Conservation (phyloP, 768 basidiomycete genomes). For the Podaxis sp. region DNA sequence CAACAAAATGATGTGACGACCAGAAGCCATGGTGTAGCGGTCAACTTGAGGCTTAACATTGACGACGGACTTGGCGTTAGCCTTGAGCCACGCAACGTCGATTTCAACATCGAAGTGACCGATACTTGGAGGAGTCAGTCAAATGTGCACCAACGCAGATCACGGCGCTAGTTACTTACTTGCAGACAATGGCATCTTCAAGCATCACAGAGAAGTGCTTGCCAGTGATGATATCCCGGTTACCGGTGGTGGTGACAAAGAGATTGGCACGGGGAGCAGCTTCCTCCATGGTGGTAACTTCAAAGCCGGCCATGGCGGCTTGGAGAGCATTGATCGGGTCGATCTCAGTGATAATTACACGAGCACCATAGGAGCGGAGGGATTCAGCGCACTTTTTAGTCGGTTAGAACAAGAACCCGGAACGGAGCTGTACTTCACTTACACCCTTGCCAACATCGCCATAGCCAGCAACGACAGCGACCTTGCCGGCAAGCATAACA, state of each 20-base stretch:
- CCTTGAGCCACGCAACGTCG: conserved; percentile 98
- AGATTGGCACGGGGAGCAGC: conserved; percentile 86
- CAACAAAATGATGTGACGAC: conserved; percentile 95
- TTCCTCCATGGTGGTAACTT: conserved; percentile 98
- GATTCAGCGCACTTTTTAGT: conserved; percentile 88
- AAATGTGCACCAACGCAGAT: not conserved
- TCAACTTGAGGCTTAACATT: conserved; percentile 99
- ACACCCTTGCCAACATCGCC: conserved; percentile 99
- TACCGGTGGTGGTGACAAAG: conserved; percentile 98
- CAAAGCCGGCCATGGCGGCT: conserved; percentile 99
- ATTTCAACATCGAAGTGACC: conserved; percentile 90
- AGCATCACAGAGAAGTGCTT: conserved; percentile 94
- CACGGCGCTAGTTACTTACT: conserved; percentile 49
- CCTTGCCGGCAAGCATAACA: conserved; percentile 99
- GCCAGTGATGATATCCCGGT: conserved; percentile 93
- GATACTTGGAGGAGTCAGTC: conserved; percentile 46
- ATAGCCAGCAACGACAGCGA: conserved; percentile 97
- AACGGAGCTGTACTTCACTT: conserved; percentile 33
- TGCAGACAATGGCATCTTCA: conserved; percentile 98
- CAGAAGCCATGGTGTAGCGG: conserved; percentile 89
- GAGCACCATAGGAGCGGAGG: conserved; percentile 94
- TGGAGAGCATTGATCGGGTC: conserved; percentile 99
- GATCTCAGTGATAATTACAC: conserved; percentile 95
- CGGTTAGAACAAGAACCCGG: not conserved
- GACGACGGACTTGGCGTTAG: conserved; percentile 74